Evolutionary conservation across 2,329 filamentous ascomycete species (phyloP).

Genomic region (Sporothrix inflata): DNA sequence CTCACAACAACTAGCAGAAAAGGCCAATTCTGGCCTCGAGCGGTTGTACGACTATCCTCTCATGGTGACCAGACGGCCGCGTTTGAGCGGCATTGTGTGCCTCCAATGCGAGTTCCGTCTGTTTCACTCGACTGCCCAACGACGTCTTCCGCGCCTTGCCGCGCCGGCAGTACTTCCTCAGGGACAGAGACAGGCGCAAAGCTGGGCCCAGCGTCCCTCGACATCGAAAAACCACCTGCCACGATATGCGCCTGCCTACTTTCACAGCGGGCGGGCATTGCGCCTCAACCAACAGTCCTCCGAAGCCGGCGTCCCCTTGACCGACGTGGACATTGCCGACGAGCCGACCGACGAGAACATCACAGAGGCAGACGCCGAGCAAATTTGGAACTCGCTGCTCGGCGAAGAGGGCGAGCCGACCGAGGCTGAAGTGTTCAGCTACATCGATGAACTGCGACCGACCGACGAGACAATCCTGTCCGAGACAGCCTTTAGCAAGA

Average conservation of each 20-base stretch:
- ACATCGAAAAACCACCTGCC: background rate
- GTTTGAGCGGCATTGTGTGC: constrained; percentile 30
- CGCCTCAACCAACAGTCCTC: background rate
- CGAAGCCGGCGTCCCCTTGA: background rate
- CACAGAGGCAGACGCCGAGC: constrained; percentile 9
- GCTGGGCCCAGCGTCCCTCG: background rate
- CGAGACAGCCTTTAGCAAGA: constrained; percentile 46
- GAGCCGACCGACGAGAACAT: constrained; percentile 14
- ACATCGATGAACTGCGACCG: constrained; percentile 56
- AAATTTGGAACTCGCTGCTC: constrained; percentile 28
- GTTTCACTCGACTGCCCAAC: background rate
- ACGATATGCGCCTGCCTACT: background rate
- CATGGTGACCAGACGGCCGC: constrained; percentile 21
- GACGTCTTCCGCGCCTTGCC: constrained; percentile 9
- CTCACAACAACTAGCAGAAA: background rate
- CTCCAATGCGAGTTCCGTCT: constrained; percentile 29
- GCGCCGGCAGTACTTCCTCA: background rate
- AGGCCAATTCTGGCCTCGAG: constrained; percentile 1
- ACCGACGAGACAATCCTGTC: constrained; percentile 44
- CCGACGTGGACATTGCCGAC: background rate
- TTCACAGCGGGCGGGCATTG: background rate
- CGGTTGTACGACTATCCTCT: background rate
- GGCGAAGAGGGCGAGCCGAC: constrained; percentile 33
- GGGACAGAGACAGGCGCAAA: background rate
- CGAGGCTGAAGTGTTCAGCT: constrained; percentile 46